Evolutionary conservation across 768 basidiomycete genomes (phyloP).

Genomic region (Trametes punicea): DNA sequence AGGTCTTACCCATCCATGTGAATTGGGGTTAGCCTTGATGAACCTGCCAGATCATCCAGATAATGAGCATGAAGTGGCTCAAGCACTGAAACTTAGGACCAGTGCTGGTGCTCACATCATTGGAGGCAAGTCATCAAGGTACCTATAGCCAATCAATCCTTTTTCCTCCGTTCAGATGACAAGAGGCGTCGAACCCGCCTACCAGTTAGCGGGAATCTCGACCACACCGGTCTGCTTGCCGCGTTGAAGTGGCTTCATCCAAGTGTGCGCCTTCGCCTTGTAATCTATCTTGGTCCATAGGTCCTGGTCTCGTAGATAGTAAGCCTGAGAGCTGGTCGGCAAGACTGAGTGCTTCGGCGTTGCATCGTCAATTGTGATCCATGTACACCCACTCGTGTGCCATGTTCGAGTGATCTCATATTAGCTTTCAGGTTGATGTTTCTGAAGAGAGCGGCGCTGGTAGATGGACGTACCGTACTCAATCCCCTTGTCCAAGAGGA

Average conservation of each 20-base stretch:
- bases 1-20: constrained; percentile 61
- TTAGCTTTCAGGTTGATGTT: neutral
- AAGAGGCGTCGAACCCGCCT: neutral
- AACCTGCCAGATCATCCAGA: constrained; percentile 43
- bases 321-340: constrained; percentile 51
- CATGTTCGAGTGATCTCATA: constrained; percentile 55
- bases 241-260: constrained; percentile 71
- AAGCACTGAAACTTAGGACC: neutral
- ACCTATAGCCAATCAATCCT: constrained; percentile 41
- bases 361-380: no score
- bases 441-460: neutral
- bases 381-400: constrained; percentile 41
- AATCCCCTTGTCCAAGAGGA: constrained; percentile 69
- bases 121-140: constrained; percentile 71
- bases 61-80: neutral
- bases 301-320: constrained; percentile 66
- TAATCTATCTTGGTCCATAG: constrained; percentile 75
- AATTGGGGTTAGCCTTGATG: constrained; percentile 62
- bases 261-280: constrained; percentile 49
- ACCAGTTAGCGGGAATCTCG: constrained; percentile 73
- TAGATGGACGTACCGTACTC: constrained; percentile 52
- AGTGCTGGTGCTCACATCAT: constrained; percentile 58
- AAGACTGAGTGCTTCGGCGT: neutral
- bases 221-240: constrained; percentile 64
- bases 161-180: neutral